A percentile compares a stretch with the other conserved stretches of the same genome.
Conservation (phyloP, 768 basidiomycete genomes). For the Lentinula edodes region DNA sequence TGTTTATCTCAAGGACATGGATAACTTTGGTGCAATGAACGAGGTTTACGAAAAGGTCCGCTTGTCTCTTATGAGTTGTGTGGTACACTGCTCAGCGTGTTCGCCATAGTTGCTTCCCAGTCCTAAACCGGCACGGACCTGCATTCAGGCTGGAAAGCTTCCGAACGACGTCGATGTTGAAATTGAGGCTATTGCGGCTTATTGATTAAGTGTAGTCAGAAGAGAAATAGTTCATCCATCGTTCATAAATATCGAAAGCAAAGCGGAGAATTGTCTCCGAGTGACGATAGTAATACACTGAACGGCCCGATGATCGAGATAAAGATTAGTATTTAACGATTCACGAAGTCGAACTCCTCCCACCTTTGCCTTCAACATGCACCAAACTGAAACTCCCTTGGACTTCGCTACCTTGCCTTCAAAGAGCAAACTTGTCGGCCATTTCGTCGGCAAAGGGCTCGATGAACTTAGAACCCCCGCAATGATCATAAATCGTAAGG, state of each 20-base stretch:
- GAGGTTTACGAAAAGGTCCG: constrained; percentile 49
- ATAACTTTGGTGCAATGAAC: constrained; percentile 51
- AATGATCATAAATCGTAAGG: constrained; percentile 65
- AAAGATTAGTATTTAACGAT: not conserved
- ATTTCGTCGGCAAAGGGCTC: constrained; percentile 55
- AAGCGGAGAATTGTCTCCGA: not conserved
- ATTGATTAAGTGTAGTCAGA: constrained; percentile 11
- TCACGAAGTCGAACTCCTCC: not conserved
- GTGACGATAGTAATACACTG: not conserved
- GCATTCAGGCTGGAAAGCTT: constrained; percentile 67
- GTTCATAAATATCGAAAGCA: not conserved
- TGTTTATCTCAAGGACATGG: constrained; percentile 58
- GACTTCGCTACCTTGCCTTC: constrained; percentile 32
- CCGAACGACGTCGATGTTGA: constrained; percentile 70
- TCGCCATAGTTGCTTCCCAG: constrained; percentile 35
- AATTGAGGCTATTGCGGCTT: constrained; percentile 62
- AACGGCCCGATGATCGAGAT: not conserved
- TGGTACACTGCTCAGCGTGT: not conserved
- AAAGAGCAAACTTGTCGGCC: constrained; percentile 43
- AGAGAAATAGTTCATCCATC: not conserved
- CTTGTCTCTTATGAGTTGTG: not conserved
- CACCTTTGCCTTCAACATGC: constrained; percentile 4
- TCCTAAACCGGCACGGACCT: constrained; percentile 69
- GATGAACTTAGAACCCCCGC: constrained; percentile 68
- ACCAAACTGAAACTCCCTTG: constrained; percentile 44